phyloP scores from a whole-genome alignment of 1,284 basidiomycete genomes.

The Tilletia horrida region DNA sequence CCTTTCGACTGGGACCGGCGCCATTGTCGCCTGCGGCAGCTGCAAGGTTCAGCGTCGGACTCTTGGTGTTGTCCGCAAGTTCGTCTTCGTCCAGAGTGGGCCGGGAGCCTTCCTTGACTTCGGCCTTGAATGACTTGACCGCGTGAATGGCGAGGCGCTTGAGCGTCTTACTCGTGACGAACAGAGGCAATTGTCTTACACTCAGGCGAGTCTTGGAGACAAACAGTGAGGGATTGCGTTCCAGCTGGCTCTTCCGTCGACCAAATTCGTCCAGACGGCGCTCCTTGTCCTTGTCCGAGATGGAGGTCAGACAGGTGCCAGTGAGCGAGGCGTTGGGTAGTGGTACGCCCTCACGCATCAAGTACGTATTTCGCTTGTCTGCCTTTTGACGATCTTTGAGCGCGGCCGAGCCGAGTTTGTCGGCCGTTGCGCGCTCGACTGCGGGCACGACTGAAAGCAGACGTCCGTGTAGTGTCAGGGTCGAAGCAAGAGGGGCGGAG shows the following conservation, averaged over 20 bases:
- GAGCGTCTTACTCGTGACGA: constrained; percentile 80
- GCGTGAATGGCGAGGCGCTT: constrained; percentile 83
- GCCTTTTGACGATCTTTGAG: constrained; percentile 73
- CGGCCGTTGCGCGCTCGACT: constrained; percentile 82
- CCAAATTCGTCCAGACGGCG: constrained; percentile 44
- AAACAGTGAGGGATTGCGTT: constrained; percentile 86
- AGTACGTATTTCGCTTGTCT: constrained; percentile 93
- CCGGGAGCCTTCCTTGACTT: constrained; percentile 69
- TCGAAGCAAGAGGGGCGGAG: constrained; percentile 75
- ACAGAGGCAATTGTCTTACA: constrained; percentile 85
- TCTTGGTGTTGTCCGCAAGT: constrained; percentile 59
- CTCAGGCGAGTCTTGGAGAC: constrained; percentile 90
- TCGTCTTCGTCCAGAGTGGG: constrained; percentile 71
- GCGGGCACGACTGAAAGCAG: constrained; percentile 86
- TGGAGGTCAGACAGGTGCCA: constrained; percentile 62
- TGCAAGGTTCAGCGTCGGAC: neutral
- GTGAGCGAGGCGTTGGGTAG: constrained; percentile 44
- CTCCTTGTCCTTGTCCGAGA: constrained; percentile 41
- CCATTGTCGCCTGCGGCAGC: constrained; percentile 24
- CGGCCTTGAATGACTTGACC: constrained; percentile 71
- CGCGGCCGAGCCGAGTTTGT: constrained; percentile 80
- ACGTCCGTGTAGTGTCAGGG: constrained; percentile 83
- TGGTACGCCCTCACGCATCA: constrained; percentile 75
- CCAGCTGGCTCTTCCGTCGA: constrained; percentile 54
- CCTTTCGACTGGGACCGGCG: constrained; percentile 48